phyloP scores from a whole-genome alignment of 2,329 filamentous ascomycete species.

The Monilinia polystroma region DNA sequence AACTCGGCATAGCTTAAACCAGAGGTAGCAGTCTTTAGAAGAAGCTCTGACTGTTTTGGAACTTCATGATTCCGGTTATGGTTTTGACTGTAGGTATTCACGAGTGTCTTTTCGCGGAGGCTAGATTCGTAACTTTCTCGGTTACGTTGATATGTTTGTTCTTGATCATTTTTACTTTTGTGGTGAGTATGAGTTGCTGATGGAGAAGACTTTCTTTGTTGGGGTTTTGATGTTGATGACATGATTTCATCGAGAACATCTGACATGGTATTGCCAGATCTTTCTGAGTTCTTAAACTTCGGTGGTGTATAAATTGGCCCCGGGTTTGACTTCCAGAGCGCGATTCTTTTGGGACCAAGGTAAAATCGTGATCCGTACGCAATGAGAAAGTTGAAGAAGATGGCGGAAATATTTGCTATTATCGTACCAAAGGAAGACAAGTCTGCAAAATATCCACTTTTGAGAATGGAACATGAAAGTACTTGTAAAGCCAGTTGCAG shows the following conservation, averaged over 20 bases:
- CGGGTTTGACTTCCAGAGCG: constrained; percentile 48
- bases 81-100: neutral
- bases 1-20: constrained; percentile 25
- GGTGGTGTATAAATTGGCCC: constrained; percentile 31
- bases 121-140: constrained; percentile 5
- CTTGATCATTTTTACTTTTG: neutral
- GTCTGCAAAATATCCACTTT: constrained; percentile 29
- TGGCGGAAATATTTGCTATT: constrained; percentile 54
- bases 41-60: constrained; percentile 29
- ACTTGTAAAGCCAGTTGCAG: constrained; percentile 54
- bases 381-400: constrained; percentile 44
- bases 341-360: constrained; percentile 44
- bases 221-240: neutral
- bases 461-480: constrained; percentile 43
- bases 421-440: constrained; percentile 26
- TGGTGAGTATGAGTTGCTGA: neutral
- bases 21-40: constrained; percentile 12
- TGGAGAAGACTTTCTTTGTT: constrained; percentile 8
- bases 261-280: constrained; percentile 47
- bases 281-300: constrained; percentile 29
- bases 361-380: constrained; percentile 25
- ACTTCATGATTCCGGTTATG: neutral
- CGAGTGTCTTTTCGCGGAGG: neutral
- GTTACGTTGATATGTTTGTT: neutral
- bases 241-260: constrained; percentile 39